These are phyloP conservation scores for Endogone sp. DNA, from an alignment of 192 early-diverging fungal genomes.

Conservation along the genomic window DNA sequence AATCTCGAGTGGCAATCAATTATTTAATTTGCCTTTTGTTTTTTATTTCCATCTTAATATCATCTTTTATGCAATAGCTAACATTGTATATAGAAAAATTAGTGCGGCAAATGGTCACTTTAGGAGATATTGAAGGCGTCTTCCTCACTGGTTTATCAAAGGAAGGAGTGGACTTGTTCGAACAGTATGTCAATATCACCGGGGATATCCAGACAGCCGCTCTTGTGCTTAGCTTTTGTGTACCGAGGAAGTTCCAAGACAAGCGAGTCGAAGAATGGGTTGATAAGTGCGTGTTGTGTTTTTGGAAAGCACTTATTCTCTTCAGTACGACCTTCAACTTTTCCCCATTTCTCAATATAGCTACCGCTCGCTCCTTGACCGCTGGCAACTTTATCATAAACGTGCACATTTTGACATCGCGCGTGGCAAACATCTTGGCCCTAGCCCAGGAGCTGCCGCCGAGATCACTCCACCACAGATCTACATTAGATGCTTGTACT, in stretches of 20 bases:
- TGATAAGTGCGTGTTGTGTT: constrained; percentile 45
- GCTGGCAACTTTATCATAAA: constrained; percentile 81
- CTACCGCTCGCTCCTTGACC: constrained; percentile 84
- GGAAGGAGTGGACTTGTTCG: constrained; percentile 67
- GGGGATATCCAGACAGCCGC: constrained; percentile 91
- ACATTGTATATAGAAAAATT: constrained; percentile 53
- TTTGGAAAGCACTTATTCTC: neutral
- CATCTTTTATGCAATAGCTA: constrained; percentile 39
- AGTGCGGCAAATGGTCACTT: constrained; percentile 44
- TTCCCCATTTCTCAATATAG: constrained; percentile 19
- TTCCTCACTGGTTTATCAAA: constrained; percentile 76
- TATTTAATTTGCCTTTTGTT: constrained; percentile 9
- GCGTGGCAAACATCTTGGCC: constrained; percentile 58
- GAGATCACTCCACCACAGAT: constrained; percentile 70
- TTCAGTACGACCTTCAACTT: neutral
- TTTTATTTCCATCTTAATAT: constrained; percentile 5
- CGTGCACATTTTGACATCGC: constrained; percentile 91
- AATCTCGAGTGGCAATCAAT: neutral
- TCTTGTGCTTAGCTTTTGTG: constrained; percentile 60
- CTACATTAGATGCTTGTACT: constrained; percentile 85
- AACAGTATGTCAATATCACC: constrained; percentile 76
- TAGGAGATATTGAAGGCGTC: constrained; percentile 79
- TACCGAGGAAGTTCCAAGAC: constrained; percentile 56
- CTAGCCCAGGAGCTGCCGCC: constrained; percentile 38
- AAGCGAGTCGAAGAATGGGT: constrained; percentile 64